A percentile compares a stretch with the other conserved stretches of the same genome.
Evolutionary conservation across 2,329 filamentous ascomycete genomes (phyloP).

Genomic region (Diaporthe helianthi): DNA sequence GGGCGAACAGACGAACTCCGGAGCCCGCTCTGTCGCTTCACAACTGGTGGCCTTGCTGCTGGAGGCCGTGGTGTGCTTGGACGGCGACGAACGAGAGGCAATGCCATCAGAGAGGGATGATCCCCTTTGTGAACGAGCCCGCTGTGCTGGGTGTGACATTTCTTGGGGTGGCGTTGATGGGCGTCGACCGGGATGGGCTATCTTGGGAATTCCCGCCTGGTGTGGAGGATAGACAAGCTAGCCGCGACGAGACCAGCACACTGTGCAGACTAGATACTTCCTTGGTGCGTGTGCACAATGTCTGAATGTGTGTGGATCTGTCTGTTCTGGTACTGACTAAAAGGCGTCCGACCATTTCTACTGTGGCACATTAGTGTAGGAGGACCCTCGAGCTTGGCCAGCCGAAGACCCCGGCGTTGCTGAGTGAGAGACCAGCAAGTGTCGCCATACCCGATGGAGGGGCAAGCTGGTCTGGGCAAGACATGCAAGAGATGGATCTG

Average conservation of each 20-base stretch:
- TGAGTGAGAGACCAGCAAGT: constrained; percentile 12
- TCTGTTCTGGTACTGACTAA: constrained; percentile 4
- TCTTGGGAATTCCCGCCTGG: not conserved
- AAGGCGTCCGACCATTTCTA: not conserved
- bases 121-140: constrained; percentile 11
- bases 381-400: constrained; percentile 15
- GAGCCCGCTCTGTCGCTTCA: not conserved
- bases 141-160: constrained; percentile 11
- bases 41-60: not conserved
- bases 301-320: not conserved
- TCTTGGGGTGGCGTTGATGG: constrained; percentile 13
- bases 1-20: constrained; percentile 3
- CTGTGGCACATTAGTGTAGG: not conserved
- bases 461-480: constrained; percentile 24
- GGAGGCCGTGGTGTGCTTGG: not conserved
- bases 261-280: not conserved
- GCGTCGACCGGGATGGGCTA: constrained; percentile 3
- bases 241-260: not conserved
- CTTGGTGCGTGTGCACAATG: not conserved
- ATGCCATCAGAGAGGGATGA: constrained; percentile 13
- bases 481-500: constrained; percentile 30
- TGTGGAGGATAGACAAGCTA: not conserved
- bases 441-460: constrained; percentile 24
- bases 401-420: constrained; percentile 15
- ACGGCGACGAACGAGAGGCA: not conserved